Evolutionary conservation across 371 early-diverging fungal species (phyloP).

Genomic region (Syncephalastrum monosporum): DNA sequence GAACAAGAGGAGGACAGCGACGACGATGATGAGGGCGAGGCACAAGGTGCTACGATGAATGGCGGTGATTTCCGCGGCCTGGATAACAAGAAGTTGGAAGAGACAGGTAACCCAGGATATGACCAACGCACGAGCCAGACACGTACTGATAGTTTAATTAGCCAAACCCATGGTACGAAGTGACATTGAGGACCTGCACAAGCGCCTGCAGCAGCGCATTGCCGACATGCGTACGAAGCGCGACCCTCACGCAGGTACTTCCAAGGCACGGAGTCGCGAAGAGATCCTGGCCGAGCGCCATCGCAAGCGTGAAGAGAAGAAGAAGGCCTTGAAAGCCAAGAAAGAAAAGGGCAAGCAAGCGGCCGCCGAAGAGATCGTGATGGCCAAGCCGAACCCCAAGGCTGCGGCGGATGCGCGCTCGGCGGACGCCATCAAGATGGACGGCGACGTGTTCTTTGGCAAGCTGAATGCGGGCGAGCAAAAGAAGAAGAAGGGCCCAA

Average conservation of each 20-base stretch:
- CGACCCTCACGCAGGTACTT: conserved; percentile 40
- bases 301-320: conserved; percentile 73
- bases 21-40: conserved; percentile 36
- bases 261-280: conserved; percentile 65
- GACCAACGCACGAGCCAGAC: too few species aligned
- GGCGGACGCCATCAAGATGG: conserved; percentile 55
- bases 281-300: conserved; percentile 76
- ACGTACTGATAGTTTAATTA: background rate
- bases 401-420: conserved; percentile 13
- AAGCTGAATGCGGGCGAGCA: conserved; percentile 66
- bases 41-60: conserved; percentile 24
- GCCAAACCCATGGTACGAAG: conserved; percentile 43
- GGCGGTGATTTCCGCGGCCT: conserved; percentile 29
- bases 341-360: conserved; percentile 63
- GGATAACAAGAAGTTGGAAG: conserved; percentile 9
- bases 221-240: conserved; percentile 67
- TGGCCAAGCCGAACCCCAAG: conserved; percentile 25
- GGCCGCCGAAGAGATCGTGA: conserved; percentile 53
- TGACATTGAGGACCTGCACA: conserved; percentile 66
- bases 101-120: background rate
- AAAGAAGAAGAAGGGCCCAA: conserved; percentile 71
- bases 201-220: conserved; percentile 72
- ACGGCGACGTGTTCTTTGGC: conserved; percentile 68
- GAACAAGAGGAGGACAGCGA: conserved; percentile 20
- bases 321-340: conserved; percentile 65